phyloP scores from a whole-genome alignment of 2,329 filamentous ascomycete genomes.

The Colletotrichum eleusines region DNA sequence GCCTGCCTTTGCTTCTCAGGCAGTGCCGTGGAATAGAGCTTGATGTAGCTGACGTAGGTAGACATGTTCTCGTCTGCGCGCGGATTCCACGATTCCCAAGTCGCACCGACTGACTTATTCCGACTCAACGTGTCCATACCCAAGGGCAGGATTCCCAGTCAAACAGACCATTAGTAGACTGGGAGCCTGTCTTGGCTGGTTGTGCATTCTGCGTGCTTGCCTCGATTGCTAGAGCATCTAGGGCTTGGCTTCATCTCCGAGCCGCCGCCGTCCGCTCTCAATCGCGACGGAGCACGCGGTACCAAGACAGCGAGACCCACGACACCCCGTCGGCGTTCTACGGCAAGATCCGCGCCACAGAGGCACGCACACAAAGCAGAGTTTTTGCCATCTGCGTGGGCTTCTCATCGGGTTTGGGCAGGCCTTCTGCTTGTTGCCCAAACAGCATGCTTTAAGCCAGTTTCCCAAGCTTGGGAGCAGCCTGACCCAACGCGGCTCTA shows the following conservation, averaged over 20 bases:
- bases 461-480: slow-evolving; percentile 5
- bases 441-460: slow-evolving; percentile 12
- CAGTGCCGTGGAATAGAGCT: no score
- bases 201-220: neutral
- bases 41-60: no score
- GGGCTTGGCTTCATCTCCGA: slow-evolving; percentile 19
- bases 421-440: slow-evolving; percentile 28
- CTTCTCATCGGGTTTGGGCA: slow-evolving; percentile 29
- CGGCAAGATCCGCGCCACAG: slow-evolving; percentile 37
- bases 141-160: slow-evolving; percentile 9
- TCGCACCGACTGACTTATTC: no score
- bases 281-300: slow-evolving; percentile 11
- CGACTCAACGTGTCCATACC: no score
- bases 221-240: neutral
- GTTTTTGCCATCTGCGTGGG: slow-evolving; percentile 27
- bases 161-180: neutral
- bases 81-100: no score
- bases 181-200: slow-evolving; percentile 10
- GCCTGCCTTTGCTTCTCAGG: no score
- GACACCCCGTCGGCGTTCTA: neutral
- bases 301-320: slow-evolving; percentile 20
- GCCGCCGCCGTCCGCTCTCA: slow-evolving; percentile 1
- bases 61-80: no score
- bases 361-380: slow-evolving; percentile 19
- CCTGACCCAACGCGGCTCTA: neutral